Percentiles rank a stretch among this genome's conserved stretches.
Conservation (phyloP, 2,329 filamentous ascomycete genomes). For the Sporothrix dimorphospora region DNA sequence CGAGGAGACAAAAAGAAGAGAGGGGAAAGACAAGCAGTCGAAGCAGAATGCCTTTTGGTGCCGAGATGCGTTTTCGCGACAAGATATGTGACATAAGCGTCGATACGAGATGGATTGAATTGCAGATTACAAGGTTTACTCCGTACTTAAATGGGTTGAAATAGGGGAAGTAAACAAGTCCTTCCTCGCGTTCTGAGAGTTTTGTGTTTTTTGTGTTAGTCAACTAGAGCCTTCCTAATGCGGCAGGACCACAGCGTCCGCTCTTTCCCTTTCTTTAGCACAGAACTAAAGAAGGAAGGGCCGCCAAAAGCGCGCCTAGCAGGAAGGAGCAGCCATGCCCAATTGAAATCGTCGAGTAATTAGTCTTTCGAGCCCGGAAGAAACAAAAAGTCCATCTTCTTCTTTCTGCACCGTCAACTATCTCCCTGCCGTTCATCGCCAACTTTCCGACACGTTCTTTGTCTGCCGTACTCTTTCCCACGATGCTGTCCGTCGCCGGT, state of each 20-base stretch:
- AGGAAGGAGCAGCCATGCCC: neutral
- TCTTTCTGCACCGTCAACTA: neutral
- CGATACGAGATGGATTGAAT: neutral
- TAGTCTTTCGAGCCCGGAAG: neutral
- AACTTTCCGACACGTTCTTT: too few relatives aligned
- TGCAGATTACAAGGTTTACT: neutral
- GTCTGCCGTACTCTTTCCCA: too few relatives aligned
- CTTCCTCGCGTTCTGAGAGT: neutral
- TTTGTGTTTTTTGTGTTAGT: constrained; percentile 8
- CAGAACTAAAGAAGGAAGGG: neutral
- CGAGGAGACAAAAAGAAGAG: neutral
- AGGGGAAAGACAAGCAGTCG: neutral
- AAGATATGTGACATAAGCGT: neutral
- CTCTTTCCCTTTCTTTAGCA: neutral
- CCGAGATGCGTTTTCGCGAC: neutral
- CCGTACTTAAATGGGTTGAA: too few relatives aligned
- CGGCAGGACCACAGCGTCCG: neutral
- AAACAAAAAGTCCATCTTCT: neutral
- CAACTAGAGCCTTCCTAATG: neutral
- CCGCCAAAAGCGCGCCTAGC: neutral
- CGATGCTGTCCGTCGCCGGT: too few relatives aligned
- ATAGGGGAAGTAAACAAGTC: neutral
- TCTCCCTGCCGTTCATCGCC: neutral
- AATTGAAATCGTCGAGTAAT: neutral
- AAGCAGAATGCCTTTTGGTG: neutral